Evolutionary conservation across 768 basidiomycete genomes (phyloP).

Genomic region (Hemileccinum impolitum): DNA sequence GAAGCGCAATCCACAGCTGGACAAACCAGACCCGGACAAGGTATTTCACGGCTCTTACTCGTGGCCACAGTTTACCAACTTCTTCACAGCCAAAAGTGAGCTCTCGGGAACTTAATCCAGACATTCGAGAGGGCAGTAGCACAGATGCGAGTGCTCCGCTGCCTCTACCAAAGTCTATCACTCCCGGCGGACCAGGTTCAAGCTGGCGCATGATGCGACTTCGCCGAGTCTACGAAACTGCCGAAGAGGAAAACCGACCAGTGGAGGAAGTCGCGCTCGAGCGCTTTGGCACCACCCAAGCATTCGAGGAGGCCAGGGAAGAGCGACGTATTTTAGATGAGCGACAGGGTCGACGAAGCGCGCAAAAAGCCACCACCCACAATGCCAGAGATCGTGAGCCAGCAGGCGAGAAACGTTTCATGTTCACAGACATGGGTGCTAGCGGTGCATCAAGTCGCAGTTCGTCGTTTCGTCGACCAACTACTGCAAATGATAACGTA

Average conservation of each 20-base stretch:
- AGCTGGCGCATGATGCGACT: conserved; percentile 99
- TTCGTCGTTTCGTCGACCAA: conserved; percentile 84
- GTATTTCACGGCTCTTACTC: conserved; percentile 32
- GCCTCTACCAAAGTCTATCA: conserved; percentile 45
- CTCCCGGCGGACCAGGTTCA: conserved; percentile 88
- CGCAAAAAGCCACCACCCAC: conserved; percentile 33
- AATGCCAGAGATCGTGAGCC: conserved; percentile 38
- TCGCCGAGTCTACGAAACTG: conserved; percentile 82
- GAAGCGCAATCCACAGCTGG: conserved; percentile 58
- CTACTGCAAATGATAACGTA: conserved; percentile 50
- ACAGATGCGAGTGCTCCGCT: conserved; percentile 37
- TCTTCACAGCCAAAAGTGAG: conserved; percentile 54
- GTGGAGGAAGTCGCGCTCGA: conserved; percentile 83
- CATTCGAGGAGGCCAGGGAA: conserved; percentile 86
- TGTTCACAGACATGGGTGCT: conserved; percentile 63
- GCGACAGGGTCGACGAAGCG: conserved; percentile 54
- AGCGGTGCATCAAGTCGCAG: conserved; percentile 76
- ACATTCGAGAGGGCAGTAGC: conserved; percentile 45
- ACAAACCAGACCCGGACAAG: conserved; percentile 69
- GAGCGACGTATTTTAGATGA: conserved; percentile 86
- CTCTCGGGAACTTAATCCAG: conserved; percentile 58
- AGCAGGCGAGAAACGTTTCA: conserved; percentile 51
- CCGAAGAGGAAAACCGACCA: conserved; percentile 73
- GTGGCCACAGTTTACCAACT: conserved; percentile 3
- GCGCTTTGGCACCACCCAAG: conserved; percentile 79